Evolutionary conservation across 1,139 yeast genomes (phyloP), one percentile per base, ranked within the genome.

Genomic region (Pichia sp.): DNA sequence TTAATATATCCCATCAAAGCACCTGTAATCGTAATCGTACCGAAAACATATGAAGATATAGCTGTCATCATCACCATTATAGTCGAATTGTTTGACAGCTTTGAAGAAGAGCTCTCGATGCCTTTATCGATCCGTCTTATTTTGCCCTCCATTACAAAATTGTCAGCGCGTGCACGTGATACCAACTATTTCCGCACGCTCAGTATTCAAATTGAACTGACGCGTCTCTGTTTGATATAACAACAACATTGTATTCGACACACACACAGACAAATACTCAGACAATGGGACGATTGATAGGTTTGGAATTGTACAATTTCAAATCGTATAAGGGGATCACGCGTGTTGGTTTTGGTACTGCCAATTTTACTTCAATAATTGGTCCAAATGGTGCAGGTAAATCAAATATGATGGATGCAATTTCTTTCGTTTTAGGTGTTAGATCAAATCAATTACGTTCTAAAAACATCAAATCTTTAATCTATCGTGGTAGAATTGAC

Each of bases 321-420:
- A 91, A 91, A 64, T 88, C 97, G 3, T 91, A 91, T 58, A 69
- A 74, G 44, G 97, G 95, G 0, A 72, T 74, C 0, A 72, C 86
- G 19, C 68, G 72, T 9, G 77, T 91, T 18, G 95, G 93, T 3
- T 83, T 89, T 60, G 97, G 95, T 2, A 69, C 77, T 6, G 76
- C 94, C 1, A 72, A 73, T 49, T 91, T 93, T 64, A 85, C 95
- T 2, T 83, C 95, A 36, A 85, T 91, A 47, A 84, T 93, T 44
- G 99, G 99, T 1, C 97, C 98, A 14, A 93, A 93, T 70, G 98
- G 98, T 15, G 84, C 96, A 1, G 99, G 99, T 12, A 91, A 91
- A 65, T 84, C 95, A 36, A 91, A 91, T 56, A 82, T 89, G 89
- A 89, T 89, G 97, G 97, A 89, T 60, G 97, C 97, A 35, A 88